Evolutionary conservation across 1,284 basidiomycete species (phyloP).

Genomic region (Thelephora terrestris): DNA sequence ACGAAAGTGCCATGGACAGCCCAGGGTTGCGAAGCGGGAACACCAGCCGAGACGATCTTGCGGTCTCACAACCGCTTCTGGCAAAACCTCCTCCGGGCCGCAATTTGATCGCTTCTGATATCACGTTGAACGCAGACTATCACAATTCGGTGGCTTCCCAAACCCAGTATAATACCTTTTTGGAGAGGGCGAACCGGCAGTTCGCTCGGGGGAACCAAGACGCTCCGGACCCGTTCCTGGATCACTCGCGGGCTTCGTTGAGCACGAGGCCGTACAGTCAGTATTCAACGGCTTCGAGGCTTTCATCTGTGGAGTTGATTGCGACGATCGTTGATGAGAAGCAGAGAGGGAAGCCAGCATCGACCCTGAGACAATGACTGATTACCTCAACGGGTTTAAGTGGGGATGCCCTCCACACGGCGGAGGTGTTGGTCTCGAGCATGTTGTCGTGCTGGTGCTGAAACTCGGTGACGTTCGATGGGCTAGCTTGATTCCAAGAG

Average conservation of each 20-base stretch:
- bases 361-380: slow-evolving; percentile 42
- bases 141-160: slow-evolving; percentile 23
- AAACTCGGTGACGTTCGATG: slow-evolving; percentile 56
- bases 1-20: too few relatives aligned
- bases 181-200: slow-evolving; percentile 73
- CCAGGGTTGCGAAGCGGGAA: too few relatives aligned
- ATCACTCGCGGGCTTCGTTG: slow-evolving; percentile 27
- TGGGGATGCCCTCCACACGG: slow-evolving; percentile 49
- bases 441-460: slow-evolving; percentile 55
- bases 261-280: slow-evolving; percentile 49
- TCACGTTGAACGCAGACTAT: slow-evolving; percentile 24
- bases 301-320: slow-evolving; percentile 80
- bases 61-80: slow-evolving; percentile 37
- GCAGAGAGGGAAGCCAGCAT: slow-evolving; percentile 44
- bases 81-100: slow-evolving; percentile 23
- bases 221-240: slow-evolving; percentile 78
- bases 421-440: slow-evolving; percentile 40
- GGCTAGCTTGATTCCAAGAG: slow-evolving; percentile 56
- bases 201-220: slow-evolving; percentile 71
- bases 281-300: slow-evolving; percentile 69
- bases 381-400: slow-evolving; percentile 58
- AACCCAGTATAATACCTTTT: slow-evolving; percentile 64
- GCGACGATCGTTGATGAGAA: slow-evolving; percentile 87
- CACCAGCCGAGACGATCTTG: slow-evolving; percentile 17
- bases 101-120: slow-evolving; percentile 25